Conservation (phyloP, 1,284 basidiomycete genomes). For the Ceratobasidium sp. region DNA sequence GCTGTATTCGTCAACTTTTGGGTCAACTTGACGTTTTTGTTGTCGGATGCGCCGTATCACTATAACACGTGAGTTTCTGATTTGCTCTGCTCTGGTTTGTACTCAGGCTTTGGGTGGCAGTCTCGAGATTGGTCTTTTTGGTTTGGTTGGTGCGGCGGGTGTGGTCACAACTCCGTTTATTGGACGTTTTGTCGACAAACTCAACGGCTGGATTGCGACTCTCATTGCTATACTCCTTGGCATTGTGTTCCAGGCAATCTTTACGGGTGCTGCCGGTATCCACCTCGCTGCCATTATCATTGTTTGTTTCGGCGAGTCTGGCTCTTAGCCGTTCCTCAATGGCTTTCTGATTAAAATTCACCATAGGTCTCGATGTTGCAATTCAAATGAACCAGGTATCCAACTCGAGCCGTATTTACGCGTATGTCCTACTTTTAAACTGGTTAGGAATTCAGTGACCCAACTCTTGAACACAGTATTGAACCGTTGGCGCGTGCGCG, state of each 20-base stretch:
- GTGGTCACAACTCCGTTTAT: conserved; percentile 67
- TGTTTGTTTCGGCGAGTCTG: conserved; percentile 51
- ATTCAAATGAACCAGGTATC: conserved; percentile 53
- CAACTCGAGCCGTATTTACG: conserved; percentile 52
- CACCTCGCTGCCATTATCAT: conserved; percentile 65
- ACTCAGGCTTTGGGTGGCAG: background rate
- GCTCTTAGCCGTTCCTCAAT: background rate
- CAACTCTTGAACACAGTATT: conserved; percentile 54
- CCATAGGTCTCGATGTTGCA: conserved; percentile 55
- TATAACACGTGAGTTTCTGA: conserved; percentile 62
- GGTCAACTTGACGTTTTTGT: conserved; percentile 76
- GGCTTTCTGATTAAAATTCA: no score
- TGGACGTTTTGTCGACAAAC: conserved; percentile 65
- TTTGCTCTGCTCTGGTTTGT: background rate
- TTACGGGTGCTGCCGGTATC: conserved; percentile 65
- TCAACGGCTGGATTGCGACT: conserved; percentile 72
- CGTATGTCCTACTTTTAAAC: conserved; percentile 44
- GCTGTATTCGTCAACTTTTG: conserved; percentile 69
- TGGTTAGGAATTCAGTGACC: background rate
- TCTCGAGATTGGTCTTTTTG: conserved; percentile 73
- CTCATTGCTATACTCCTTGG: conserved; percentile 57
- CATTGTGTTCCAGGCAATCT: conserved; percentile 57
- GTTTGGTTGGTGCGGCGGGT: conserved; percentile 72
- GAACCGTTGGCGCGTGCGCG: conserved; percentile 63
- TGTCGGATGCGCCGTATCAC: conserved; percentile 68